Evolutionary conservation across 306 rosid species (phyloP).

Genomic region (Ochetophila trinervis): DNA sequence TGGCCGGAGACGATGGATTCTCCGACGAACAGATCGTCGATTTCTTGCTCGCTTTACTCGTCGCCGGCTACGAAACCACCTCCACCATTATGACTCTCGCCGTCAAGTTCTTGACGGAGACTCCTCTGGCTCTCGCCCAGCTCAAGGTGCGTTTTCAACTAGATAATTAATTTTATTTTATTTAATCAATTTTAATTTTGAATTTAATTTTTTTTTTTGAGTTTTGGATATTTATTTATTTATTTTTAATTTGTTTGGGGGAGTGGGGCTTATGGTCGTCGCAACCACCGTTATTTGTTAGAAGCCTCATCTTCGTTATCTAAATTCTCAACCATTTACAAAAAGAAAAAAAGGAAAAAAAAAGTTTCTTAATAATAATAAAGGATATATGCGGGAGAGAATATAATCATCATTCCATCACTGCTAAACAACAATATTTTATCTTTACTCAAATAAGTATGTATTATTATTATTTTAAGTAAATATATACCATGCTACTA

Average conservation of each 20-base stretch:
- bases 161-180: neutral
- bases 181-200: neutral
- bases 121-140: slow-evolving; percentile 85
- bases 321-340: slow-evolving; percentile 7
- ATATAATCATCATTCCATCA: too few species aligned
- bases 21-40: slow-evolving; percentile 84
- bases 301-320: slow-evolving; percentile 44
- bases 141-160: slow-evolving; percentile 64
- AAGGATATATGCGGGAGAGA: too few species aligned
- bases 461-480: too few species aligned
- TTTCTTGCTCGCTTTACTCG: slow-evolving; percentile 80
- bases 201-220: too few species aligned
- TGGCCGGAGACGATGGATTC: slow-evolving; percentile 71
- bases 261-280: neutral
- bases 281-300: neutral
- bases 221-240: too few species aligned
- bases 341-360: neutral
- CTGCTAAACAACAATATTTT: too few species aligned
- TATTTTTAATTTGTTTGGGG: neutral
- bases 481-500: too few species aligned
- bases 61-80: slow-evolving; percentile 94
- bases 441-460: too few species aligned
- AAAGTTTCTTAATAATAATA: neutral
- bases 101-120: slow-evolving; percentile 83
- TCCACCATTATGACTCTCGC: slow-evolving; percentile 97